Base-by-base conservation (phyloP, 2,329 filamentous ascomycete species). In the Tolypocladium guangdongense region DNA sequence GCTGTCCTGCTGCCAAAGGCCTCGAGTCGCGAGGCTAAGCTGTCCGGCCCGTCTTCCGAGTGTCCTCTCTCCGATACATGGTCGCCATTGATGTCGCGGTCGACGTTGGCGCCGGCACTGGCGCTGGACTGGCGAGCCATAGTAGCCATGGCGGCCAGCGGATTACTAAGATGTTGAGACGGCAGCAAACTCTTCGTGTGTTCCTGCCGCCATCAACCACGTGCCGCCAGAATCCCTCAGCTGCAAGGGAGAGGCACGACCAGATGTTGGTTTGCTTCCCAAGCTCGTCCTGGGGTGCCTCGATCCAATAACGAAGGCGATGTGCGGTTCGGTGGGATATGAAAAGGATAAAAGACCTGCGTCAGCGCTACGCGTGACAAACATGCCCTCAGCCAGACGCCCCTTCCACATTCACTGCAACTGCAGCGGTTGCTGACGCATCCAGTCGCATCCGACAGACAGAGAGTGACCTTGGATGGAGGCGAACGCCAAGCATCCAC, bases 1-100 rank as follows among this genome's bases (percentile, higher is more conserved):
- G 49, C 18, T 36, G 18, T 52, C 41, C 51, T 48, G 45, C 36
- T 53, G 37, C 52, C 55, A 32, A 51, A 53, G 30, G 51, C 52
- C 24, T 52, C 49, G 45, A 55, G 53, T 3, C 32, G 51, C 36
- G 43, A 51, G 43, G 49, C 49, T 36, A 49, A 30, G 30, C 36
- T 49, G 27, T 38, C 14, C 11, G 41, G 35, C 18, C 22, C 49
- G 32, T 45, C 30, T 20, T 20, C 22, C 20, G 27, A 24, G 22
- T 22, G 22, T 22, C 47, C 32, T 20, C n/a, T 36, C 18, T 38
- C 48, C 14, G 20, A 33, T 11, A n/a, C 36, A 14, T 10, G 33
- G 36, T 45, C 33, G 32, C 12, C 16, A 11, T 38, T 43, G 33
- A 30, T 12, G 41, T 48, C 41, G 39, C 11, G 33, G 41, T 38